Conservation (phyloP, 1,284 basidiomycete species). For the Neolentinus lepideus region DNA sequence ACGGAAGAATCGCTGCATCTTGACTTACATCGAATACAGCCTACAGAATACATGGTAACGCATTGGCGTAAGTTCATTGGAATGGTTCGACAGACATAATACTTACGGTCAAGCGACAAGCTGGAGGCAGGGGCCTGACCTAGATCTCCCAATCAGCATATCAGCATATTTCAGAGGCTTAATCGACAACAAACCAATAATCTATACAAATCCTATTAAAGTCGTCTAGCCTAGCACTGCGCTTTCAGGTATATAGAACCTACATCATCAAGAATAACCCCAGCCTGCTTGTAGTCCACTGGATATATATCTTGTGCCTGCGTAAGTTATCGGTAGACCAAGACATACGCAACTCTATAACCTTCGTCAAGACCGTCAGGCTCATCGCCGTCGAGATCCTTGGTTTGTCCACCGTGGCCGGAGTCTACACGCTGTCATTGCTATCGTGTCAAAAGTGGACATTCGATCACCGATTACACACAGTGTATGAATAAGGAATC, state of each 20-base stretch:
- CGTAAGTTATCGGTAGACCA: not conserved
- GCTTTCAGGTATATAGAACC: constrained; percentile 16
- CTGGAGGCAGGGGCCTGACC: constrained; percentile 51
- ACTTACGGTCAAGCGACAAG: constrained; percentile 67
- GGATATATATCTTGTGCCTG: constrained; percentile 43
- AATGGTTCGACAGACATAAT: not conserved
- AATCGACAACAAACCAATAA: constrained; percentile 39
- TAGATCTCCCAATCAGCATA: constrained; percentile 16
- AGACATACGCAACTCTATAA: constrained; percentile 17
- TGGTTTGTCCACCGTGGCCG: constrained; percentile 79
- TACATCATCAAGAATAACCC: constrained; percentile 76
- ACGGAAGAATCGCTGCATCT: constrained; percentile 5
- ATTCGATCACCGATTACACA: constrained; percentile 24
- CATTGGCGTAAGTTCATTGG: not conserved
- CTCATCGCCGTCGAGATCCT: constrained; percentile 68
- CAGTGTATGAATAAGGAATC: constrained; percentile 94
- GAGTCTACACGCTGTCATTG: constrained; percentile 36
- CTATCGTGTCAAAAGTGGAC: not conserved
- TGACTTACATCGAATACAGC: constrained; percentile 60
- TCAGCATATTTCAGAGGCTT: not conserved
- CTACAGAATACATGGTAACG: constrained; percentile 23
- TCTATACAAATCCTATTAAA: constrained; percentile 45
- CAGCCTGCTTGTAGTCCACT: constrained; percentile 61
- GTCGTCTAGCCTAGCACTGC: not conserved
- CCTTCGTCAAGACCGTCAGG: constrained; percentile 64